Evolutionary conservation across 768 basidiomycete species (phyloP), one percentile per base, ranked within the genome.

Genomic region (Boletus vermiculosoides): DNA sequence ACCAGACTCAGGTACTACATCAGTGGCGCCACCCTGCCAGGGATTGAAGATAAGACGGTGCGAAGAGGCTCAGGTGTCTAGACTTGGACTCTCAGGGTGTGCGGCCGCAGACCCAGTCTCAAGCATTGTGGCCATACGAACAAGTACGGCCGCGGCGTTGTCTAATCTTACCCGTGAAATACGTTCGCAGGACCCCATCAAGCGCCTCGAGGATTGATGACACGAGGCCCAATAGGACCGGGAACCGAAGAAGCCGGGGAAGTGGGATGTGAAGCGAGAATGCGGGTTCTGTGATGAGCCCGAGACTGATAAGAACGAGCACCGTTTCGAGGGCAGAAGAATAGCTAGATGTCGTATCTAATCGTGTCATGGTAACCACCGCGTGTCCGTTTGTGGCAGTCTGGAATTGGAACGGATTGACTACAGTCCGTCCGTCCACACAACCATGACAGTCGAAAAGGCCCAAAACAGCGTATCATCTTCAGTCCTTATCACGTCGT

Each of bases 21-120:
- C 11, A n/a, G 4, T 30, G 34, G 34, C 66, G 69, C 37, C 72
- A 74, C 56, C 44, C 23, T 33, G 45, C 65, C 70, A 71, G 48
- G n/a, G 16, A 18, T 13, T 12, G 12, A 4, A 34, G 34, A 34
- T 34, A 34, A 34, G 33, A 13, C 11, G 12, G 31, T 12, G 30
- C 30, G 30, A 30, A 30, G 30, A 31, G 11, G 1, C 9, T 28
- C 7, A 8, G 28, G 28, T 28, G 28, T 31, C 10, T 12, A 31
- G 31, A 31, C 31, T 31, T 11, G 31, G 7, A 9, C 31, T 33
- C 31, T 33, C 31, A 33, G 2, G 31, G 10, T 16, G 36, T 16
- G 36, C 16, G 0, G 16, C n/a, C n/a, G n/a, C 16, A n/a, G 39
- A 40, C 39, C 39, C 12, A 40, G 10, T 12, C n/a, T 18, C 23